Evolutionary conservation across 306 rosid species (phyloP).

Genomic region (Begonia masoniana): DNA sequence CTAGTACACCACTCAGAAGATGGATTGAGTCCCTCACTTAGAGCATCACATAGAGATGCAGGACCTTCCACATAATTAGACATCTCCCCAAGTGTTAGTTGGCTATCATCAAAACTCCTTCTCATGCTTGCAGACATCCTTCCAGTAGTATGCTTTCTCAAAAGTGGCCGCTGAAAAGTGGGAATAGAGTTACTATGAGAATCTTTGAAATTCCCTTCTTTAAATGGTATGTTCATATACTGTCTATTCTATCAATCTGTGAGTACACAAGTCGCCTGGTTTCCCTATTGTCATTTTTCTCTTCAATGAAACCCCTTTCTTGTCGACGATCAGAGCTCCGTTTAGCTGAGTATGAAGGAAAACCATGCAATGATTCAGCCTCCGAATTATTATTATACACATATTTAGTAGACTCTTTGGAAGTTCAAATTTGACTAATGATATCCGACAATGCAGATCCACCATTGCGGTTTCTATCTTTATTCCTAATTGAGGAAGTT

Average conservation of each 20-base stretch:
- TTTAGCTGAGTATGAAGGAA: constrained; percentile 51
- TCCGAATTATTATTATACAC: constrained; percentile 37
- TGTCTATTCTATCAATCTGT: constrained; percentile 54
- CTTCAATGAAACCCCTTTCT: constrained; percentile 56
- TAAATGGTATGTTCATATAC: constrained; percentile 44
- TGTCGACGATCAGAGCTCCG: constrained; percentile 49
- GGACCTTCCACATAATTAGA: constrained; percentile 68
- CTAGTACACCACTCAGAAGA: constrained; percentile 96
- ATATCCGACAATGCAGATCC: constrained; percentile 83
- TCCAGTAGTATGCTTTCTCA: constrained; percentile 69
- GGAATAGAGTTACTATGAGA: constrained; percentile 62
- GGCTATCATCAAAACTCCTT: constrained; percentile 91
- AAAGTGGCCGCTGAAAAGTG: constrained; percentile 91
- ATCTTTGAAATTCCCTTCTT: constrained; percentile 70
- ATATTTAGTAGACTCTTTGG: constrained; percentile 67
- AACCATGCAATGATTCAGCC: constrained; percentile 36
- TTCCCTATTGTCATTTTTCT: constrained; percentile 48
- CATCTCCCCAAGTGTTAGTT: constrained; percentile 60
- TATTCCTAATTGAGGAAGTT: constrained; percentile 40
- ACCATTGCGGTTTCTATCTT: constrained; percentile 67
- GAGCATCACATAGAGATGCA: constrained; percentile 78
- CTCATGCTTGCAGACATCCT: constrained; percentile 69
- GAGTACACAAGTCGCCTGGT: constrained; percentile 46
- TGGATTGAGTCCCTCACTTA: constrained; percentile 80
- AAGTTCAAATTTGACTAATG: constrained; percentile 92